A percentile compares a stretch with the other conserved stretches of the same genome.
These are phyloP conservation scores for Thermomyces lanuginosus DNA, from an alignment of 2,329 filamentous ascomycete genomes.

Conservation along the genomic window DNA sequence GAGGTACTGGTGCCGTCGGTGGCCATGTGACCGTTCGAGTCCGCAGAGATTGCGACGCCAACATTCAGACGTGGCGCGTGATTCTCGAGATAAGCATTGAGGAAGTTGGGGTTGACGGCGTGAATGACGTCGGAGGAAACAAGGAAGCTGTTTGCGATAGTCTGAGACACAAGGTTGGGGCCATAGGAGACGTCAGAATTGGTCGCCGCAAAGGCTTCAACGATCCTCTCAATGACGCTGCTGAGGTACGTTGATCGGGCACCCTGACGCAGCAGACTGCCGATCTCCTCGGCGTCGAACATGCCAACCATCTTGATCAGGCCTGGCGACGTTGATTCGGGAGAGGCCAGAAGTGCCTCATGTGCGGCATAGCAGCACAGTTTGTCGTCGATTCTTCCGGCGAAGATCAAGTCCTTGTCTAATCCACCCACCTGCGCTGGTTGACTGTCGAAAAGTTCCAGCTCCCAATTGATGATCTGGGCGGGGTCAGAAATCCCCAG, in stretches of 20 bases:
- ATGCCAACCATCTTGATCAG: slow-evolving; percentile 80
- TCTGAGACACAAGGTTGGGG: slow-evolving; percentile 52
- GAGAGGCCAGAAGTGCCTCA: slow-evolving; percentile 59
- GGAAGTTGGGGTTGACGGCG: slow-evolving; percentile 88
- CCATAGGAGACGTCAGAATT: slow-evolving; percentile 26
- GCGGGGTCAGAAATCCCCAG: slow-evolving; percentile 57
- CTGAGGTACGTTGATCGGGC: slow-evolving; percentile 80
- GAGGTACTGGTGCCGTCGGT: slow-evolving; percentile 76
- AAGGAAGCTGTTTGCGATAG: slow-evolving; percentile 82
- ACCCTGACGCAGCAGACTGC: slow-evolving; percentile 76
- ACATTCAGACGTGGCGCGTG: slow-evolving; percentile 82
- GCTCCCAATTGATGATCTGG: slow-evolving; percentile 84
- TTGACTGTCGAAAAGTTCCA: slow-evolving; percentile 85
- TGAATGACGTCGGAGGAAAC: slow-evolving; percentile 88
- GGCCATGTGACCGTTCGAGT: slow-evolving; percentile 91
- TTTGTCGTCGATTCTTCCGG: slow-evolving; percentile 91
- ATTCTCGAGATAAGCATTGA: slow-evolving; percentile 62
- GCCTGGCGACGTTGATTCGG: slow-evolving; percentile 34
- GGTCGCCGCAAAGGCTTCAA: slow-evolving; percentile 42
- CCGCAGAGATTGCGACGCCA: slow-evolving; percentile 62
- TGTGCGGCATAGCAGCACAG: slow-evolving; percentile 89
- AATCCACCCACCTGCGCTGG: slow-evolving; percentile 70
- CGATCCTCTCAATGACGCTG: slow-evolving; percentile 60
- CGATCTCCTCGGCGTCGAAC: slow-evolving; percentile 95
- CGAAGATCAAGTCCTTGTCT: slow-evolving; percentile 87